phyloP scores from a whole-genome alignment of 805 yeast species.

The Candida silvicultrix region DNA sequence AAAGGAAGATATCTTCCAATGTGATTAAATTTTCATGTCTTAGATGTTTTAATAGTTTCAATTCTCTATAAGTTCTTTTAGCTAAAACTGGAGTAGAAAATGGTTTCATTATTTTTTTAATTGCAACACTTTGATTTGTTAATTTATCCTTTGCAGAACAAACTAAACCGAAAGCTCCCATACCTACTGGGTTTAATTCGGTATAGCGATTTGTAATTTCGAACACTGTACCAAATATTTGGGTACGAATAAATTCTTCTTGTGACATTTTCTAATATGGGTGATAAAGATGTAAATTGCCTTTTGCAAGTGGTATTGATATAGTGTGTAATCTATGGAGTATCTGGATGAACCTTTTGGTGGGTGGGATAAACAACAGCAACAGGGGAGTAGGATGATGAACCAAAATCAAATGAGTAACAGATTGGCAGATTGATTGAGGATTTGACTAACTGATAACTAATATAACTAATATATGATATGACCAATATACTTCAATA shows the following conservation, averaged over 20 bases:
- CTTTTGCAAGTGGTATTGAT: too few relatives aligned
- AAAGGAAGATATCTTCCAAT: constrained; percentile 85
- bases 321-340: too few relatives aligned
- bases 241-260: constrained; percentile 47
- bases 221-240: constrained; percentile 91
- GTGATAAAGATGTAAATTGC: too few relatives aligned
- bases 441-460: too few relatives aligned
- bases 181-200: constrained; percentile 95
- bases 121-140: constrained; percentile 91
- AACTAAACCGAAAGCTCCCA: constrained; percentile 99
- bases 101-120: constrained; percentile 96
- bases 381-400: too few relatives aligned
- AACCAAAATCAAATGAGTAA: too few relatives aligned
- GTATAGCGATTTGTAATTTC: constrained; percentile 87
- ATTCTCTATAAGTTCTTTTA: constrained; percentile 92
- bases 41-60: constrained; percentile 86
- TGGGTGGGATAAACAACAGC: too few relatives aligned
- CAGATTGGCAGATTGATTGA: too few relatives aligned
- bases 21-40: constrained; percentile 93
- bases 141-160: constrained; percentile 93
- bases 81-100: constrained; percentile 92
- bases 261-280: constrained; percentile 20
- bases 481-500: too few relatives aligned
- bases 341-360: too few relatives aligned
- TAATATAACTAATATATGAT: too few relatives aligned